Evolutionary conservation across 1,139 yeast species (phyloP).

Genomic region (Diutina rugosa): DNA sequence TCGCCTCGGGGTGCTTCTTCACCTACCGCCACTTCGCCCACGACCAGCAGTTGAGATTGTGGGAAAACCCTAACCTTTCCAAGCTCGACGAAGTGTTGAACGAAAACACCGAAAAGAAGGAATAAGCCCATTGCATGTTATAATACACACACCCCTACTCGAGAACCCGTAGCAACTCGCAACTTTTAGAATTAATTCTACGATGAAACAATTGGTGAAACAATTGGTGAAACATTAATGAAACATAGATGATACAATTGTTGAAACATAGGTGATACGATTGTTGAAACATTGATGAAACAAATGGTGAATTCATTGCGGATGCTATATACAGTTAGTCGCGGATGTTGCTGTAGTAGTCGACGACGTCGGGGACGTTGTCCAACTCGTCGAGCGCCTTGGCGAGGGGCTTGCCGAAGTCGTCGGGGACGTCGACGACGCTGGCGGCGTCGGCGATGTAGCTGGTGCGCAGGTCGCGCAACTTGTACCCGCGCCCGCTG

Average conservation of each 20-base stretch:
- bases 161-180: neutral
- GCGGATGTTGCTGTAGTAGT: constrained; percentile 47
- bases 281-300: neutral
- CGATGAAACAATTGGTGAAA: neutral
- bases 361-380: constrained; percentile 70
- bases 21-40: constrained; percentile 59
- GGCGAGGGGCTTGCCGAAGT: constrained; percentile 34
- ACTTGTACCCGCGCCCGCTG: constrained; percentile 39
- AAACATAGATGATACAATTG: neutral
- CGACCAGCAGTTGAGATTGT: constrained; percentile 57
- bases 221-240: neutral
- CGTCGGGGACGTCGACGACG: constrained; percentile 40
- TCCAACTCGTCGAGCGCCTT: constrained; percentile 54
- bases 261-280: neutral
- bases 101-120: constrained; percentile 24
- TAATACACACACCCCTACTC: neutral
- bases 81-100: constrained; percentile 46
- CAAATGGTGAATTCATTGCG: neutral
- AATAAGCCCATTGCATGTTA: constrained; percentile 4
- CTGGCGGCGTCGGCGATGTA: constrained; percentile 56
- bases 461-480: constrained; percentile 60
- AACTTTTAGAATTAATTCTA: neutral
- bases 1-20: constrained; percentile 54
- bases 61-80: constrained; percentile 52
- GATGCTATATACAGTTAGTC: constrained; percentile 2